Percentiles rank a stretch among this genome's conserved stretches.
These are phyloP conservation scores for Scutellaria baicalensis DNA, from an alignment of 257 asterid species.

Conservation along the genomic window DNA sequence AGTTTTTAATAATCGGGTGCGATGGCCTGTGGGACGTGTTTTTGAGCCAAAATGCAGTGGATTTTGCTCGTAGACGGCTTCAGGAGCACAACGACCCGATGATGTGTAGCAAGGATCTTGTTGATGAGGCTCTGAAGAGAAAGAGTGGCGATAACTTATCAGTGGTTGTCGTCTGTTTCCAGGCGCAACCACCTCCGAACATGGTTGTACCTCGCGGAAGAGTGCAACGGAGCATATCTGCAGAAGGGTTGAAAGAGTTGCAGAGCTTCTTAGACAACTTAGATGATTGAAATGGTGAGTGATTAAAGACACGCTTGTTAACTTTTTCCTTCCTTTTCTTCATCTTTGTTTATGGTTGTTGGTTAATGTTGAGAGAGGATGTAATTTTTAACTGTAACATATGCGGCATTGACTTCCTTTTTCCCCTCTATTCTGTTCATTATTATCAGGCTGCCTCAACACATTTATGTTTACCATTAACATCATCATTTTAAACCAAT, in stretches of 20 bases:
- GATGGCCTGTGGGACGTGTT: constrained; percentile 98
- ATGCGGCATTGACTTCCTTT: constrained; percentile 45
- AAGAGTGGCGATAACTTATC: constrained; percentile 80
- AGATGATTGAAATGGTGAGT: constrained; percentile 43
- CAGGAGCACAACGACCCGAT: constrained; percentile 86
- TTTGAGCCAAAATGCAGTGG: constrained; percentile 89
- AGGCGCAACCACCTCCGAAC: constrained; percentile 65
- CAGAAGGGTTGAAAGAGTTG: constrained; percentile 91
- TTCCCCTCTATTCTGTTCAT: not conserved
- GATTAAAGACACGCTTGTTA: not conserved
- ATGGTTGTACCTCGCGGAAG: constrained; percentile 69
- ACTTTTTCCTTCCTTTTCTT: not conserved
- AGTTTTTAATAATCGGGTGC: constrained; percentile 85
- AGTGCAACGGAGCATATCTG: constrained; percentile 88
- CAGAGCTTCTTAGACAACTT: constrained; percentile 68
- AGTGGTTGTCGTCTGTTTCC: constrained; percentile 84
- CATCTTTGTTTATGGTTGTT: not conserved
- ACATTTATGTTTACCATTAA: too few species aligned
- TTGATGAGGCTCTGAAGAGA: constrained; percentile 85
- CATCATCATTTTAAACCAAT: too few species aligned
- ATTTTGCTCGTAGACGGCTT: constrained; percentile 87
- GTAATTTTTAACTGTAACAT: constrained; percentile 61
- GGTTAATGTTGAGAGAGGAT: constrained; percentile 52
- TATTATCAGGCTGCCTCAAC: too few species aligned
- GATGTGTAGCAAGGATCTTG: constrained; percentile 75